These are phyloP conservation scores for Phyllosticta citrichinensis DNA, from an alignment of 2,329 filamentous ascomycete genomes.

Conservation along the genomic window DNA sequence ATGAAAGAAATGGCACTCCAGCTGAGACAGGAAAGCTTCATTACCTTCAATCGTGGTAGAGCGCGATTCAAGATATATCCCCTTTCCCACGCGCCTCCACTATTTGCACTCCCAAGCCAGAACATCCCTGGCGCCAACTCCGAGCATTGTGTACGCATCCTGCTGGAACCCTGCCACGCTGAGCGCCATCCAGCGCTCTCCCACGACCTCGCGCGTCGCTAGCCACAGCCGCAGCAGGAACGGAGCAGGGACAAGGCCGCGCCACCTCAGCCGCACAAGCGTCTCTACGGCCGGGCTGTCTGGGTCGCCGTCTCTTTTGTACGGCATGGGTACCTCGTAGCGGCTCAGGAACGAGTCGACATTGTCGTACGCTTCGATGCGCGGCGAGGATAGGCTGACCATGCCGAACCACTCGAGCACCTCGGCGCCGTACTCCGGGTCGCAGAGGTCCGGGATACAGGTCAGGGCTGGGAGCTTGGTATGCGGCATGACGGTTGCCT, in stretches of 20 bases:
- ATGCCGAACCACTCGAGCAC: constrained; percentile 68
- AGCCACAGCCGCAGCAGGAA: constrained; percentile 25
- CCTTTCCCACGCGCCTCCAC: background rate
- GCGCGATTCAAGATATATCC: background rate
- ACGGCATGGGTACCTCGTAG: constrained; percentile 49
- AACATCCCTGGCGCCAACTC: constrained; percentile 23
- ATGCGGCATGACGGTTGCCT: constrained; percentile 24
- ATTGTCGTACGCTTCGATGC: constrained; percentile 45
- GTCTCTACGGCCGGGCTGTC: constrained; percentile 11
- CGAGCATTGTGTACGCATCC: constrained; percentile 23
- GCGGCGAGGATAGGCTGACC: constrained; percentile 54
- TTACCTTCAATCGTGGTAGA: background rate
- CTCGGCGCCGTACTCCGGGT: constrained; percentile 54
- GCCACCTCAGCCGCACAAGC: constrained; percentile 32
- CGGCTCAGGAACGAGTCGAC: constrained; percentile 61
- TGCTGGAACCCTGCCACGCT: constrained; percentile 22
- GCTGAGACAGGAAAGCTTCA: background rate
- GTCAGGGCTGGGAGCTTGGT: constrained; percentile 17
- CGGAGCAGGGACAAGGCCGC: constrained; percentile 30
- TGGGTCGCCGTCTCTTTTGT: constrained; percentile 1
- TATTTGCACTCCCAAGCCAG: constrained; percentile 24
- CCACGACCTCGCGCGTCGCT: constrained; percentile 16
- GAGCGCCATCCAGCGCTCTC: constrained; percentile 22
- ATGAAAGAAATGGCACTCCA: background rate
- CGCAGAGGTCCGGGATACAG: constrained; percentile 29